Percentiles rank a stretch among this genome's conserved stretches.
Conservation (phyloP, 1,284 basidiomycete genomes). For the Naganishia liquefaciens region DNA sequence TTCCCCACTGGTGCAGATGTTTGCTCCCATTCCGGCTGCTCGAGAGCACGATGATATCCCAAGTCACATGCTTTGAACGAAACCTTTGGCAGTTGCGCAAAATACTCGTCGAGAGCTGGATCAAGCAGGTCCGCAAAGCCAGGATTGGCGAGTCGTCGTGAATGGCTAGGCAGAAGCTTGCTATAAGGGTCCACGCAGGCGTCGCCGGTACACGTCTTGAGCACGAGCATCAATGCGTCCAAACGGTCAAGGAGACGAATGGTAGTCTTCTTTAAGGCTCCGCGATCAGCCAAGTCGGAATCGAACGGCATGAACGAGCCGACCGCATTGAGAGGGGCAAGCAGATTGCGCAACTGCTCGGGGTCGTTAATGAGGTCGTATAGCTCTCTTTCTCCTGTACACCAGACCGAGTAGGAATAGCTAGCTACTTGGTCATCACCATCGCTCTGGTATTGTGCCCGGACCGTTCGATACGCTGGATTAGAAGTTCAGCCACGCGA, state of each 20-base stretch:
- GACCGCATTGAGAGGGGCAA: constrained; percentile 35
- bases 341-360: constrained; percentile 43
- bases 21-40: constrained; percentile 39
- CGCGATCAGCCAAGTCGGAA: neutral
- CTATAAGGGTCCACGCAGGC: constrained; percentile 42
- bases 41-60: constrained; percentile 38
- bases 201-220: constrained; percentile 45
- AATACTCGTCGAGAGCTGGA: constrained; percentile 40
- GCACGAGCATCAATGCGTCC: constrained; percentile 45
- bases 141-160: too few species aligned
- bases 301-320: constrained; percentile 35
- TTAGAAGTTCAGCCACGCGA: neutral
- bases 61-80: constrained; percentile 38
- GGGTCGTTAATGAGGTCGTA: constrained; percentile 44
- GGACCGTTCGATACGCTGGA: constrained; percentile 43
- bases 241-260: constrained; percentile 38
- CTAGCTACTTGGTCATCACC: constrained; percentile 23
- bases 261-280: neutral
- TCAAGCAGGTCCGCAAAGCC: constrained; percentile 37
- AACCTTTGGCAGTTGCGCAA: constrained; percentile 41
- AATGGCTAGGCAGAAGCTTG: constrained; percentile 38
- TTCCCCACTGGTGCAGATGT: neutral
- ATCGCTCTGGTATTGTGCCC: constrained; percentile 38
- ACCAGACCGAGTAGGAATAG: constrained; percentile 47
- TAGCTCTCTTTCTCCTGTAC: constrained; percentile 49